Base-by-base conservation (phyloP, 2,329 filamentous ascomycete genomes). In the Botrytis fabae region DNA sequence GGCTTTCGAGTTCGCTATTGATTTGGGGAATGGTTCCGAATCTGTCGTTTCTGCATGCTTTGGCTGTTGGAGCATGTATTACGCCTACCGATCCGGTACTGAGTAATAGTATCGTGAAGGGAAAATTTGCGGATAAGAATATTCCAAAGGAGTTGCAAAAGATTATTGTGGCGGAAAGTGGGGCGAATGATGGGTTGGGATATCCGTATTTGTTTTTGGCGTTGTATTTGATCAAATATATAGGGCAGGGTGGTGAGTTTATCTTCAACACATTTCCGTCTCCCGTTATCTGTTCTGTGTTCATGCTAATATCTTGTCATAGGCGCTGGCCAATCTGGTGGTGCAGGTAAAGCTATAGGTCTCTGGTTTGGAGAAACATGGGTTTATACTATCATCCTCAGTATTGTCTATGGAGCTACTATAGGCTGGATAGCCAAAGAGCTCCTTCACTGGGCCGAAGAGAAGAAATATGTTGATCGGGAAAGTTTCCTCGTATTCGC, bases 101-200 rank as follows among this genome's bases (percentile, higher is more conserved):
- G 54, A 95, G 92, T 25, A 95, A 96, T 76, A 92, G 92, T 4
- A 97, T 97, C 73, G 93, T 97, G 63, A 97, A 97, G 84, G 94
- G 94, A 46, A 95, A 93, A 78, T 98, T 97, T 80, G 95, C 95
- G 1, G 94, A 97, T 79, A 92, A 94, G 78, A 96, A 97, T 80
- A 91, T 97, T 28, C 94, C 95, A 0, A 91, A 90, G 73, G 88
- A 91, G 42, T 84, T 98, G 66, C 94, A 97, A 83, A 90, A 92
- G 76, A 93, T 94, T 77, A 93, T 94, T 79, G 87, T 92, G 66
- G 91, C 80, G 2, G 94, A 98, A 83, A 94, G 92, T 0, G 95
- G 94, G 2, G 92, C 93, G 1, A 97, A 97, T 79, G 94, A 97
- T 82, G 94, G 95, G 2, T 0, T 85, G 95, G 51, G 94, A 0